Evolutionary conservation across 1,284 basidiomycete species (phyloP).

Genomic region (Ceratobasidium sp.): DNA sequence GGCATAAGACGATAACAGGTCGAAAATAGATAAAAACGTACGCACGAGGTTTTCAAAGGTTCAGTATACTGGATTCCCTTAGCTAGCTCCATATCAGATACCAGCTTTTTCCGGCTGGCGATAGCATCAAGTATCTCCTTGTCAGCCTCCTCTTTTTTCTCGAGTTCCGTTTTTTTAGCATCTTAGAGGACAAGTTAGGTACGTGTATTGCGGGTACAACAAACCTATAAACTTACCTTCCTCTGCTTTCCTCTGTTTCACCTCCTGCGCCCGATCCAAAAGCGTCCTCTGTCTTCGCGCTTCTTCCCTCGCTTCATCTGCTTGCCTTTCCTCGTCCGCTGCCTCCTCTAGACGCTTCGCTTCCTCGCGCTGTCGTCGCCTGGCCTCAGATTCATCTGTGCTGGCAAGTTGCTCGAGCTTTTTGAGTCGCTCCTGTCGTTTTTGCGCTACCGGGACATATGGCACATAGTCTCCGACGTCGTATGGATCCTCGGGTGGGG

Average conservation of each 20-base stretch:
- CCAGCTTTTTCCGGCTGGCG: conserved; percentile 87
- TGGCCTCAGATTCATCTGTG: conserved; percentile 59
- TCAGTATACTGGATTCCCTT: conserved; percentile 92
- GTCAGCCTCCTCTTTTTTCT: conserved; percentile 88
- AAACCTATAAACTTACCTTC: conserved; percentile 66
- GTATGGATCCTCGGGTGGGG: conserved; percentile 49
- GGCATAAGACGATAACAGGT: too few relatives aligned
- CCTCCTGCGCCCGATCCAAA: conserved; percentile 90
- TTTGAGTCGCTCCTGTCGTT: conserved; percentile 70
- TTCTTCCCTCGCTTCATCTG: conserved; percentile 74
- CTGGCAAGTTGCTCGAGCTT: conserved; percentile 69
- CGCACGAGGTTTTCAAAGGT: conserved; percentile 80
- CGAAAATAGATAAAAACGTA: too few relatives aligned
- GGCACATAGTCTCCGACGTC: conserved; percentile 74
- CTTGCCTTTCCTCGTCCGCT: conserved; percentile 77
- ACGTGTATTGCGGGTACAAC: not conserved
- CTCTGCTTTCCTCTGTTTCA: conserved; percentile 78
- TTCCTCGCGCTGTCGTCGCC: conserved; percentile 63
- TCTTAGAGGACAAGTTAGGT: conserved; percentile 59
- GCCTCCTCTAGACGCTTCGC: conserved; percentile 64
- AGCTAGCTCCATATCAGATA: conserved; percentile 90
- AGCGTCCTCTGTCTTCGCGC: conserved; percentile 83
- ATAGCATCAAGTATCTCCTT: conserved; percentile 91
- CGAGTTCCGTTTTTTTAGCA: conserved; percentile 80
- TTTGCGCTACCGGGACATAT: conserved; percentile 88